Conservation (phyloP, 1,139 yeast genomes). For the Meyerozyma carpophila region DNA sequence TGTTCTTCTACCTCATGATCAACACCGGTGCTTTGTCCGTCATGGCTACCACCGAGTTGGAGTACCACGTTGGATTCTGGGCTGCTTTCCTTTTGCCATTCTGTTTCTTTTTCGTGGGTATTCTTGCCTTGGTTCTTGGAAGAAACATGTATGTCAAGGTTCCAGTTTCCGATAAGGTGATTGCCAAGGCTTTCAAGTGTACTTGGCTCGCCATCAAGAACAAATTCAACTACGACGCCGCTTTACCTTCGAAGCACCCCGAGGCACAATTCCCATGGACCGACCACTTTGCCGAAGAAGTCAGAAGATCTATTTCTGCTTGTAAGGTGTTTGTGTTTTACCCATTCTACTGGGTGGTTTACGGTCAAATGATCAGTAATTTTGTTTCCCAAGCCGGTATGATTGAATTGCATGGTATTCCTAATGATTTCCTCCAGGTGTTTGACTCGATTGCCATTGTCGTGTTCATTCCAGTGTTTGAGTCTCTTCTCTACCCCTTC, state of each 20-base stretch:
- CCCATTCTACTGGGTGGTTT: conserved; percentile 64
- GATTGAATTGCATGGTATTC: conserved; percentile 60
- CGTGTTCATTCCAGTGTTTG: conserved; percentile 57
- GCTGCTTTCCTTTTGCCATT: conserved; percentile 53
- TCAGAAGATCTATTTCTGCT: conserved; percentile 50
- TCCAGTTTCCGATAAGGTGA: conserved; percentile 60
- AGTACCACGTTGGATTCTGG: conserved; percentile 35
- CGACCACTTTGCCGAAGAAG: conserved; percentile 61
- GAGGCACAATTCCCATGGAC: conserved; percentile 47
- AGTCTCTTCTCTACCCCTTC: conserved; percentile 48
- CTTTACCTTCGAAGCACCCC: conserved; percentile 49
- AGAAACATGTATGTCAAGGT: conserved; percentile 52
- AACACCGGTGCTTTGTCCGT: conserved; percentile 38
- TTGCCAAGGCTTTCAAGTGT: conserved; percentile 51
- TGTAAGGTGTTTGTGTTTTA: conserved; percentile 60
- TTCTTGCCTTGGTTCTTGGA: conserved; percentile 51
- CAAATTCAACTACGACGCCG: conserved; percentile 47
- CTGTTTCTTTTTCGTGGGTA: conserved; percentile 60
- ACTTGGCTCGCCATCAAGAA: conserved; percentile 41
- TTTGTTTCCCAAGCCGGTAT: conserved; percentile 61
- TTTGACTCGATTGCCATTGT: conserved; percentile 59
- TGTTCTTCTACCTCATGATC: conserved; percentile 40
- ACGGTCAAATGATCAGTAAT: conserved; percentile 63
- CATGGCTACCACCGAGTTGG: conserved; percentile 39
- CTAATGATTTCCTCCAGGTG: conserved; percentile 62